Percentiles rank a stretch among this genome's conserved stretches.
Conservation (phyloP, 305 asterid species). For the Fraxinus baroniana region DNA sequence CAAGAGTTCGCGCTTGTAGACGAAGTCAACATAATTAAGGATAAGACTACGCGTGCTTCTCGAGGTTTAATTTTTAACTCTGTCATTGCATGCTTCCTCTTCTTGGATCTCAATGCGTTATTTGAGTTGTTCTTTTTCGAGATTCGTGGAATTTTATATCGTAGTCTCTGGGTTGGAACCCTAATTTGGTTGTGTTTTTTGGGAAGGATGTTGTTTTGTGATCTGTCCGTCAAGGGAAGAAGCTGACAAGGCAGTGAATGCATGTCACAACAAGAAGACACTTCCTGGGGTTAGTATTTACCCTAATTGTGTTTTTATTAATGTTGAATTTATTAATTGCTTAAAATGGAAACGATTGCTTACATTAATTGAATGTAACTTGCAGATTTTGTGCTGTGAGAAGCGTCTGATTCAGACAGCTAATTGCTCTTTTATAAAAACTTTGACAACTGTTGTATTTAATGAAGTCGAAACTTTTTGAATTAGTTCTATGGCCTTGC, state of each 20-base stretch:
- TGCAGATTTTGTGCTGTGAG: background rate
- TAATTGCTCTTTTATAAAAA: background rate
- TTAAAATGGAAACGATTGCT: background rate
- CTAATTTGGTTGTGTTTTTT: slow-evolving; percentile 34
- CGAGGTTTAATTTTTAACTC: slow-evolving; percentile 42
- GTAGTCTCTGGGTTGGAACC: slow-evolving; percentile 30
- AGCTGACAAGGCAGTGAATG: slow-evolving; percentile 79
- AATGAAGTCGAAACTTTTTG: background rate
- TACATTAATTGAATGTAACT: background rate
- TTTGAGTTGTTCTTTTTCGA: slow-evolving; percentile 17
- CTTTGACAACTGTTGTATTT: background rate
- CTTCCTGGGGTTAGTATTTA: slow-evolving; percentile 71
- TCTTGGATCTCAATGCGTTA: slow-evolving; percentile 52
- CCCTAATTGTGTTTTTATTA: background rate
- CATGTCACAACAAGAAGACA: slow-evolving; percentile 78
- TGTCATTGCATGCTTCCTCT: slow-evolving; percentile 24
- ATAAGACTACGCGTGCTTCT: slow-evolving; percentile 79
- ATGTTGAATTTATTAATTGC: slow-evolving; percentile 15
- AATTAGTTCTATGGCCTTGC: background rate
- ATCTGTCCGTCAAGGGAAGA: slow-evolving; percentile 86
- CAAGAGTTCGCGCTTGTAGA: slow-evolving; percentile 66
- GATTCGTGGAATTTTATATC: slow-evolving; percentile 28
- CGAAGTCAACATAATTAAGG: slow-evolving; percentile 84
- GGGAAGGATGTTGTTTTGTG: slow-evolving; percentile 69
- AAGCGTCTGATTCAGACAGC: background rate